Conservation (phyloP, 371 early-diverging fungal species). For the Sporodiniella umbellata region DNA sequence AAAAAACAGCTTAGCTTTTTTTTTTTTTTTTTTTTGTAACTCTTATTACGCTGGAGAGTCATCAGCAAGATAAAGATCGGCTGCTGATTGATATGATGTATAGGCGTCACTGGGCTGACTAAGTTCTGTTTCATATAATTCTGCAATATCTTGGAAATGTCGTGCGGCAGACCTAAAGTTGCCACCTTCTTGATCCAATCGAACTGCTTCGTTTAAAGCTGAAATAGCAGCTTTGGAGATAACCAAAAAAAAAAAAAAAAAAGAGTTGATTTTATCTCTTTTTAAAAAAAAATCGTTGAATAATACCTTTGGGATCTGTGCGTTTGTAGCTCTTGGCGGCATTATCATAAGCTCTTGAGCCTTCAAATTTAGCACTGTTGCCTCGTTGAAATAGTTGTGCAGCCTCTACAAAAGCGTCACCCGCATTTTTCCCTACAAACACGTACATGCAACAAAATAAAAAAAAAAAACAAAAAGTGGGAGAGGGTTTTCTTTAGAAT, state of each 20-base stretch:
- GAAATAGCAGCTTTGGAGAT: conserved; percentile 84
- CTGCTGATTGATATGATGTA: conserved; percentile 84
- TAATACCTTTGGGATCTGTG: conserved; percentile 69
- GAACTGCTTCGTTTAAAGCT: conserved; percentile 72
- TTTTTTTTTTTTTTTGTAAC: background rate
- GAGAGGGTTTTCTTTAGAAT: no score
- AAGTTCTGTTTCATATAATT: conserved; percentile 86
- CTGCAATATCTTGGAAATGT: conserved; percentile 91
- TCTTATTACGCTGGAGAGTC: conserved; percentile 80
- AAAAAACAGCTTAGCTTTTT: background rate
- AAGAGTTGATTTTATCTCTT: background rate
- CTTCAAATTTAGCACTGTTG: conserved; percentile 71
- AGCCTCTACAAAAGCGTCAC: conserved; percentile 85
- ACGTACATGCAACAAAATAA: no score
- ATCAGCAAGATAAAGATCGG: conserved; percentile 89
- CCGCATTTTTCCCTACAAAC: conserved; percentile 81
- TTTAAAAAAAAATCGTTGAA: background rate
- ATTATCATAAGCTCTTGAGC: conserved; percentile 66
- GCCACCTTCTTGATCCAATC: conserved; percentile 78
- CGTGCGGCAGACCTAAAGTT: conserved; percentile 90
- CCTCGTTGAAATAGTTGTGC: conserved; percentile 54
- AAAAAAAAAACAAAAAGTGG: background rate
- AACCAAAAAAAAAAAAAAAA: no score
- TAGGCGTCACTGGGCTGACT: conserved; percentile 76
- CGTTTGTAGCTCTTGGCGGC: conserved; percentile 92